Conservation (phyloP, 2,329 filamentous ascomycete genomes). For the Sodiomyces alkalinus region DNA sequence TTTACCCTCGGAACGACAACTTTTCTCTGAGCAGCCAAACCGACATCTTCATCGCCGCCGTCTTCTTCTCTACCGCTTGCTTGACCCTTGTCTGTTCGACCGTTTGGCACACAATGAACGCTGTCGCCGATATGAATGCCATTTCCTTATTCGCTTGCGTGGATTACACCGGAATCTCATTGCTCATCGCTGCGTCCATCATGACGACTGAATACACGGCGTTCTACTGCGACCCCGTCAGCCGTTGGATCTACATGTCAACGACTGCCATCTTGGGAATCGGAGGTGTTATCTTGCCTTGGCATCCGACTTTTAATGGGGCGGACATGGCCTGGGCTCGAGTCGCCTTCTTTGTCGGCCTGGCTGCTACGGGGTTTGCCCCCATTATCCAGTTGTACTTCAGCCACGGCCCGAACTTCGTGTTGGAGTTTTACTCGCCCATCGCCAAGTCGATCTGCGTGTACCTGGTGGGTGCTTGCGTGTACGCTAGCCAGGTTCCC, state of each 20-base stretch:
- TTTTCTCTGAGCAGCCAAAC: constrained; percentile 76
- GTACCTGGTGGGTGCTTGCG: constrained; percentile 67
- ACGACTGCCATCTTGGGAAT: constrained; percentile 69
- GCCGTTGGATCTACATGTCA: constrained; percentile 73
- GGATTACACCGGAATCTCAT: constrained; percentile 93
- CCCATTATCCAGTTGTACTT: constrained; percentile 72
- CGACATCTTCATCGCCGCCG: constrained; percentile 78
- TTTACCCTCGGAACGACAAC: constrained; percentile 78
- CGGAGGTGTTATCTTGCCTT: constrained; percentile 80
- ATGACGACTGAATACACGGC: constrained; percentile 98
- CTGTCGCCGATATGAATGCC: constrained; percentile 75
- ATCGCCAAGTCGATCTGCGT: constrained; percentile 75
- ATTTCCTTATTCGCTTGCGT: constrained; percentile 95
- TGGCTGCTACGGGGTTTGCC: constrained; percentile 77
- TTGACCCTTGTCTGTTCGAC: constrained; percentile 91
- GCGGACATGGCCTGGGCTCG: constrained; percentile 85
- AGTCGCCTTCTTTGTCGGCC: constrained; percentile 78
- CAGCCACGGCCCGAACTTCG: constrained; percentile 64
- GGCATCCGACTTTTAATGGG: constrained; percentile 91
- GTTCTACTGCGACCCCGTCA: constrained; percentile 91
- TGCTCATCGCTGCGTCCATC: constrained; percentile 89
- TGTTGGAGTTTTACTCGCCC: constrained; percentile 77
- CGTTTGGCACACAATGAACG: constrained; percentile 98
- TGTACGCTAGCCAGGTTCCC: constrained; percentile 86
- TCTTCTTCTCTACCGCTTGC: constrained; percentile 93